These are phyloP conservation scores for Phytophthora kernoviae DNA, from an alignment of 352 stramenopile species.

Conservation along the genomic window DNA sequence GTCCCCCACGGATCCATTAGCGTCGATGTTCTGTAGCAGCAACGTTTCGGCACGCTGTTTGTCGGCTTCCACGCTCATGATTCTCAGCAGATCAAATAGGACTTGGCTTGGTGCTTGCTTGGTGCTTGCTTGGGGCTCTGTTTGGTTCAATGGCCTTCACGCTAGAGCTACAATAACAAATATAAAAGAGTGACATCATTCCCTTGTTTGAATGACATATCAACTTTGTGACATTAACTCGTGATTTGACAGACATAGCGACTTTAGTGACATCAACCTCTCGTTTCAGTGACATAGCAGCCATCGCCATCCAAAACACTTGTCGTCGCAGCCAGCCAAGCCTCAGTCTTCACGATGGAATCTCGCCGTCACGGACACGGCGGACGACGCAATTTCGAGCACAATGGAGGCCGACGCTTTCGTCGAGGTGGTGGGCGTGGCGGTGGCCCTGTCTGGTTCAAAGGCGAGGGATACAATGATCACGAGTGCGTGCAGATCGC, in stretches of 20 bases:
- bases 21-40: conserved; percentile 63
- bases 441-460: conserved; percentile 46
- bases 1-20: conserved; percentile 62
- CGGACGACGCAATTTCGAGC: conserved; percentile 25
- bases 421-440: conserved; percentile 12
- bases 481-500: conserved; percentile 62
- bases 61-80: conserved; percentile 58
- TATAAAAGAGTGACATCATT: conserved; percentile 6
- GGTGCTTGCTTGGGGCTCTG: too few relatives aligned
- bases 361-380: conserved; percentile 20
- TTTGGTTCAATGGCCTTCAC: conserved; percentile 29
- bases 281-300: conserved; percentile 14
- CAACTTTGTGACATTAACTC: conserved; percentile 7
- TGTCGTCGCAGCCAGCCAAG: conserved; percentile 4
- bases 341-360: conserved; percentile 28
- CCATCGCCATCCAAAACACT: too few relatives aligned
- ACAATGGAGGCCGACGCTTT: conserved; percentile 24
- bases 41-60: conserved; percentile 78
- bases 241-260: conserved; percentile 12
- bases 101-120: conserved; percentile 1
- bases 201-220: conserved; percentile 13
- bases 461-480: conserved; percentile 71
- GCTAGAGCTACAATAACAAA: not conserved
- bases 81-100: too few relatives aligned
- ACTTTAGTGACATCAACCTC: conserved; percentile 9